Evolutionary conservation across 2,329 filamentous ascomycete species (phyloP).

Genomic region (Blastomyces gilchristii): DNA sequence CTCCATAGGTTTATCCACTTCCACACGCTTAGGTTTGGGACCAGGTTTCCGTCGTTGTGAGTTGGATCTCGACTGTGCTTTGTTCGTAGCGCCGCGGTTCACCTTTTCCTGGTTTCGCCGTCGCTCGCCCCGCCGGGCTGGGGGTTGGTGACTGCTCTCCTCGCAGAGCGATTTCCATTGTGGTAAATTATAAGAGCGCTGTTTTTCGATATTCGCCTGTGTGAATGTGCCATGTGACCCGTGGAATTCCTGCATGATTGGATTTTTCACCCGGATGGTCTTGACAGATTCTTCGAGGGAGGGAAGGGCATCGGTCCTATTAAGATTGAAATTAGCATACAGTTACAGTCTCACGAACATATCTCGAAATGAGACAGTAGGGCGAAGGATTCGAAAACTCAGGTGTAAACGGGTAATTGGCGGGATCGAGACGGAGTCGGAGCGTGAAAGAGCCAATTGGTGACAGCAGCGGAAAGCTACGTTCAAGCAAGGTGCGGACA

Average conservation of each 20-base stretch:
- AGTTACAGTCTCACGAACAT: neutral
- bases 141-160: conserved; percentile 90
- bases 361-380: neutral
- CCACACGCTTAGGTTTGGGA: conserved; percentile 28
- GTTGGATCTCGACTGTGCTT: conserved; percentile 29
- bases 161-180: conserved; percentile 93
- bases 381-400: neutral
- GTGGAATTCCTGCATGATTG: conserved; percentile 97
- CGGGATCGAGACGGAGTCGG: neutral
- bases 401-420: no score
- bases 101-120: conserved; percentile 41
- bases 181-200: conserved; percentile 88
- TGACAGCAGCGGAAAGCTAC: neutral
- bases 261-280: conserved; percentile 85
- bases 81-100: conserved; percentile 29
- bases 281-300: conserved; percentile 77
- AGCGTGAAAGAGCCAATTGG: neutral
- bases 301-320: conserved; percentile 57
- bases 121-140: conserved; percentile 65
- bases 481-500: neutral
- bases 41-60: conserved; percentile 38
- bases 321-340: neutral
- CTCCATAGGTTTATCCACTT: conserved; percentile 33
- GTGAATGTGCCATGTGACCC: conserved; percentile 91
- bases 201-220: conserved; percentile 93